Base-by-base conservation (phyloP, 768 basidiomycete species). In the Boletus pseudopeckii region DNA sequence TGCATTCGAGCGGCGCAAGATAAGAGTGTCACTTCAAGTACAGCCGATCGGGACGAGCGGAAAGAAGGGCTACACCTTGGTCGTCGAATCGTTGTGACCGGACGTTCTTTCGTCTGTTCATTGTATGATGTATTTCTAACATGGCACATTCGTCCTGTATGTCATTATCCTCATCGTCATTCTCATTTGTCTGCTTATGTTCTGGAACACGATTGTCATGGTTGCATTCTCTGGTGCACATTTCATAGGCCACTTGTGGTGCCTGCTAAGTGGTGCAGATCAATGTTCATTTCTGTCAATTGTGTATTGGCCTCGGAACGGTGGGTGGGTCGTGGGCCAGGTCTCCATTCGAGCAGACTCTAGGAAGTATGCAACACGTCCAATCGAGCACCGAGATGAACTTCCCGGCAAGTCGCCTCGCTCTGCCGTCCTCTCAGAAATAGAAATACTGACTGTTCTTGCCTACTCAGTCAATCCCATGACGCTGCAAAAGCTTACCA, bases 1-100 rank as follows among this genome's bases (percentile, higher is more conserved):
- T 53, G 68, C 68, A 5, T 64, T 70, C 13, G 68, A 71, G 54
- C 60, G 68, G 30, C 68, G 68, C 34, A 70, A 68, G 51, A 50
- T 70, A 40, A 52, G 53, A 7, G 66, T 60, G 26, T 50, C 43
- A 15, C 58, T 71, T 6, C 58, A 54, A 22, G 37, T 45, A 18
- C 53, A 20, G n/a, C 37, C 38, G 18, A 39, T 33, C 26, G 54
- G 48, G 18, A n/a, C 20, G n/a, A 52, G 39, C n/a, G 24, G 39
- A 15, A 59, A 20, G 53, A 48, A 40, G 28, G 38, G 24, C 2
- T 62, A 58, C 5, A 36, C 48, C n/a, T 53, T 70, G 43, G 15
- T 70, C 14, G 59, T 70, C 5, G 64, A 70, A 34, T 68, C 68
- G 33, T 53, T 71, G 0, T 70, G 53, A 57, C 3, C 8, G 24